Conservation (phyloP, 208 protist genomes). For the Lotmaria passim region DNA sequence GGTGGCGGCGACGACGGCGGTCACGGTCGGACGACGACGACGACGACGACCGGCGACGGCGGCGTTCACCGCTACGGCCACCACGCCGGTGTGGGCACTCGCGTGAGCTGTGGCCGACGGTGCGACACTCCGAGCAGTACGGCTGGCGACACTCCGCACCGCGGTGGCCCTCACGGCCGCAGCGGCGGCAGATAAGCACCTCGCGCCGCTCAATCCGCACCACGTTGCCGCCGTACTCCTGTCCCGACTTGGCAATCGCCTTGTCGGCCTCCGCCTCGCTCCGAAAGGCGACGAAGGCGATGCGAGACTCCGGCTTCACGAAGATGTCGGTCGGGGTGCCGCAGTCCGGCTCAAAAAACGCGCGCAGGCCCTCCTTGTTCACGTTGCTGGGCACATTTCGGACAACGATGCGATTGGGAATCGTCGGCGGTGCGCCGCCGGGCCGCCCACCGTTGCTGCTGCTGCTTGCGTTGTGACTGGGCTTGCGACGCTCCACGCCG, state of each 20-base stretch:
- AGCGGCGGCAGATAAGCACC: conserved; percentile 66
- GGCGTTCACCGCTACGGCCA: conserved; percentile 40
- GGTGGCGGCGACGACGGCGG: conserved; percentile 37
- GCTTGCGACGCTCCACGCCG: conserved; percentile 48
- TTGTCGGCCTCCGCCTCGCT: conserved; percentile 32
- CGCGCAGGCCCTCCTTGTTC: conserved; percentile 46
- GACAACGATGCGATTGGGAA: conserved; percentile 55
- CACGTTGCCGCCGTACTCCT: conserved; percentile 39
- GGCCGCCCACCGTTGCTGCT: background rate
- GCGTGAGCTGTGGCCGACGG: conserved; percentile 46
- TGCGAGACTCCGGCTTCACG: conserved; percentile 40
- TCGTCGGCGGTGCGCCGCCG: background rate
- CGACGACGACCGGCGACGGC: conserved; percentile 30
- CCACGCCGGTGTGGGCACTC: conserved; percentile 44
- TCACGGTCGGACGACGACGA: conserved; percentile 20
- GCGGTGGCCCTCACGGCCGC: conserved; percentile 71
- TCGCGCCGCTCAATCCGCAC: conserved; percentile 54
- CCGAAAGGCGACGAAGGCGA: conserved; percentile 71
- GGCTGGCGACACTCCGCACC: conserved; percentile 49
- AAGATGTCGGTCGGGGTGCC: conserved; percentile 65
- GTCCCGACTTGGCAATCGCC: conserved; percentile 56
- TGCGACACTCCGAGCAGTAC: conserved; percentile 55
- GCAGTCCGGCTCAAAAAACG: conserved; percentile 49
- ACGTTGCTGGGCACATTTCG: conserved; percentile 40
- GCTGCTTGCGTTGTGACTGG: conserved; percentile 16